A percentile compares a stretch with the other conserved stretches of the same genome.
These are phyloP conservation scores for Plasmodium sp. DNA, from an alignment of 169 alveolate species.

Conservation along the genomic window DNA sequence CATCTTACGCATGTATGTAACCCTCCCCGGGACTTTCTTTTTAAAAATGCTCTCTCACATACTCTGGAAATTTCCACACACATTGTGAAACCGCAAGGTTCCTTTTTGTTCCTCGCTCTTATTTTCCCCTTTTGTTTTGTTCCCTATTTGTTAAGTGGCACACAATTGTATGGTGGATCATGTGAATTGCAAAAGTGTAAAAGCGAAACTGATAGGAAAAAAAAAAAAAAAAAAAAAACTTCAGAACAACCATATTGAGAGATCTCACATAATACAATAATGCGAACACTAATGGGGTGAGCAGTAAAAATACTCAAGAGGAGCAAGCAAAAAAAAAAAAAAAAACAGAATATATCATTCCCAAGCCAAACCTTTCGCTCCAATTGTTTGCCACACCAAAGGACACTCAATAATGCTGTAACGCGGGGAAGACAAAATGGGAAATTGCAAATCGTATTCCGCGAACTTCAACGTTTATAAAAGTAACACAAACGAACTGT, in stretches of 20 bases:
- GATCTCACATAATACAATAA: conserved; percentile 24
- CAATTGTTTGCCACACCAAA: conserved; percentile 1
- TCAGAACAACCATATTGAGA: not conserved
- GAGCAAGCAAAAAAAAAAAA: not conserved
- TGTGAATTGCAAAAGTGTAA: conserved; percentile 41
- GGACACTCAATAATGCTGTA: conserved; percentile 6
- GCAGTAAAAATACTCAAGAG: not conserved
- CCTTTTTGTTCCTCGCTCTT: not conserved
- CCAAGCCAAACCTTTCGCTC: not conserved
- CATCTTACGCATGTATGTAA: not conserved
- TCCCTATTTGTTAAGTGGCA: not conserved
- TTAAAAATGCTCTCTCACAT: conserved; percentile 1
- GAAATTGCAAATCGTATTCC: conserved; percentile 61
- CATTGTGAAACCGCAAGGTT: not conserved
- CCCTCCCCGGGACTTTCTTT: not conserved
- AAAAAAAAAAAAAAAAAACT: conserved; percentile 2
- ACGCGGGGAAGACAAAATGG: conserved; percentile 36
- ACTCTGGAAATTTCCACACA: not conserved
- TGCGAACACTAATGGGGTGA: conserved; percentile 28
- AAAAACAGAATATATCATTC: conserved; percentile 1
- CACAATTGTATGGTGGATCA: not conserved
- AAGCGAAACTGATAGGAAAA: not conserved
- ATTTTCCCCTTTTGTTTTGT: not conserved
- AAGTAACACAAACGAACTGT: conserved; percentile 42
- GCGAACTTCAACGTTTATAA: conserved; percentile 34